Evolutionary conservation across 805 yeast species (phyloP).

Genomic region (Candida coquimbonensis): DNA sequence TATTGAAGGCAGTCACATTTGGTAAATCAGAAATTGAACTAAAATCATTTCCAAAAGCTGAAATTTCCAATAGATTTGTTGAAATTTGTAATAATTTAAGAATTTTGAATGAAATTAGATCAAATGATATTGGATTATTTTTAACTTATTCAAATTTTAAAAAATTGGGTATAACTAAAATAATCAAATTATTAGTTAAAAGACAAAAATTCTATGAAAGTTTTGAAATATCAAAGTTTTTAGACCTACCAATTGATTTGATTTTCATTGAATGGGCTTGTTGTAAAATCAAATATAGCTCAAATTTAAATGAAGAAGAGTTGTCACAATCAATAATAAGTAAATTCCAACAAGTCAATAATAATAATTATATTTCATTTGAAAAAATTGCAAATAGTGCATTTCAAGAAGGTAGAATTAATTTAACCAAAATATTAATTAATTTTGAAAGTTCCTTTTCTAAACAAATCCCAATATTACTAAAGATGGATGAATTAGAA

Average conservation of each 20-base stretch:
- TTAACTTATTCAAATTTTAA: constrained; percentile 52
- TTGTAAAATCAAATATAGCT: constrained; percentile 50
- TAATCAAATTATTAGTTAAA: constrained; percentile 50
- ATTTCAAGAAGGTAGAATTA: constrained; percentile 71
- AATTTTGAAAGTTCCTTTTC: constrained; percentile 54
- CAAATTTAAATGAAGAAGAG: constrained; percentile 49
- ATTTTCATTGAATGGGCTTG: constrained; percentile 81
- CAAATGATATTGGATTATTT: constrained; percentile 58
- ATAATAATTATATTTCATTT: constrained; percentile 42
- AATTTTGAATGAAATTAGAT: constrained; percentile 63
- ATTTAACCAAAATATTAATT: constrained; percentile 60
- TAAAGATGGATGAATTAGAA: constrained; percentile 67
- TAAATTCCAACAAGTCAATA: constrained; percentile 30
- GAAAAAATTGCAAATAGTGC: constrained; percentile 58
- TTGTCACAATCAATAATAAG: constrained; percentile 43
- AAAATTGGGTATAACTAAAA: constrained; percentile 44
- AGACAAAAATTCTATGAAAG: constrained; percentile 59
- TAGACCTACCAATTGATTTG: constrained; percentile 37
- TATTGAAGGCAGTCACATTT: constrained; percentile 75
- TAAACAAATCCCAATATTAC: constrained; percentile 53
- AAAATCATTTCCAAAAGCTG: constrained; percentile 20
- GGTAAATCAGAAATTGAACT: constrained; percentile 56
- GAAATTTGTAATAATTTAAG: constrained; percentile 54
- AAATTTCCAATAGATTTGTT: constrained; percentile 48
- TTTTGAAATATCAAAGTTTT: constrained; percentile 49